phyloP scores from a whole-genome alignment of 768 basidiomycete genomes.

The Tulasnella sp. region DNA sequence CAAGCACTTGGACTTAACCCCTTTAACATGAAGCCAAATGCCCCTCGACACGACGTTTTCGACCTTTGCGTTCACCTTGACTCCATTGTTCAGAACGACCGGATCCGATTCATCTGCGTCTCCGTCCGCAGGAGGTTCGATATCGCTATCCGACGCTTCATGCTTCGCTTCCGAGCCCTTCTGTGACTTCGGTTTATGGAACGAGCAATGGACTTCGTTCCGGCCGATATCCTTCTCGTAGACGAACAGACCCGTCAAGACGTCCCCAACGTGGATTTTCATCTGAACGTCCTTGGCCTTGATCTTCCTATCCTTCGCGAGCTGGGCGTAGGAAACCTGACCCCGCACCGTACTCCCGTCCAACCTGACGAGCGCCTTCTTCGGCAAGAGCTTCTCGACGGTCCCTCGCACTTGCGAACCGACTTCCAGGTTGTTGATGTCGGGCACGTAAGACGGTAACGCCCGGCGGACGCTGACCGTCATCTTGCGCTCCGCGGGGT shows the following conservation, averaged over 20 bases:
- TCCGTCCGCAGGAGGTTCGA: not conserved
- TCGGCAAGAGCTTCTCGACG: not conserved
- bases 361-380: conserved; percentile 36
- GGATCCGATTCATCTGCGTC: not conserved
- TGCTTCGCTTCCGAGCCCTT: not conserved
- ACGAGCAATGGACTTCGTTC: conserved; percentile 75
- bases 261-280: conserved; percentile 54
- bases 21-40: not conserved
- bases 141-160: not conserved
- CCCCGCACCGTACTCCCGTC: conserved; percentile 60
- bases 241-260: conserved; percentile 69
- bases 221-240: conserved; percentile 80
- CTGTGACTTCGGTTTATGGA: conserved; percentile 30
- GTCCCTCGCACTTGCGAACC: conserved; percentile 43
- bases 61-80: not conserved
- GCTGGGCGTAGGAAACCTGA: conserved; percentile 73
- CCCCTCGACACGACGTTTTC: not conserved
- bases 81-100: not conserved
- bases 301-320: conserved; percentile 68
- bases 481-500: conserved; percentile 45
- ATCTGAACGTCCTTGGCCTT: conserved; percentile 53
- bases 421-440: conserved; percentile 65
- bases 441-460: conserved; percentile 37
- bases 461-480: conserved; percentile 83
- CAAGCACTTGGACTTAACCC: not conserved